Evolutionary conservation across 257 asterid genomes (phyloP).

Genomic region (Marsdenia floribunda): DNA sequence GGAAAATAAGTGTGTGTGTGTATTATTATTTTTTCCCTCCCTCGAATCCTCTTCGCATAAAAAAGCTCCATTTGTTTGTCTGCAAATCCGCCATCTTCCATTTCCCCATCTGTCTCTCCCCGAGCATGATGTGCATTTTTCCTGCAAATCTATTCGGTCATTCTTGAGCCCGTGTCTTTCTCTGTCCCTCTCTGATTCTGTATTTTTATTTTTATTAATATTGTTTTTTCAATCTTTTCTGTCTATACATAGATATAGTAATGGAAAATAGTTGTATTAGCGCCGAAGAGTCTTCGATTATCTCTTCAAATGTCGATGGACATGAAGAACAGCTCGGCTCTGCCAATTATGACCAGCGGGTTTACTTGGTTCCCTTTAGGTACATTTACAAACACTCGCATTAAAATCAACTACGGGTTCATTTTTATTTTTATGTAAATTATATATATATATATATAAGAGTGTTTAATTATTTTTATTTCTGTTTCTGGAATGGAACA

Average conservation of each 20-base stretch:
- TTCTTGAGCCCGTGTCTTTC: conserved; percentile 49
- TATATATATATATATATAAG: no score
- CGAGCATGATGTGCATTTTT: conserved; percentile 30
- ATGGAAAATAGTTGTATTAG: conserved; percentile 5
- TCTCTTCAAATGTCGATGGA: conserved; percentile 15
- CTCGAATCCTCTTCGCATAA: conserved; percentile 22
- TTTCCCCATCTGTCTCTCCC: conserved; percentile 23
- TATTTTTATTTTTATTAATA: not conserved
- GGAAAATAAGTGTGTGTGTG: not conserved
- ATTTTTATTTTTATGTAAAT: no score
- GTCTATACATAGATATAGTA: conserved; percentile 20
- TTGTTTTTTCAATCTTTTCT: conserved; percentile 8
- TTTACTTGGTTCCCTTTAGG: conserved; percentile 89
- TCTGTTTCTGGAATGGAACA: not conserved
- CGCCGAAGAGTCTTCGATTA: conserved; percentile 37
- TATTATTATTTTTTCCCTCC: conserved; percentile 10
- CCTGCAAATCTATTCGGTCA: conserved; percentile 69
- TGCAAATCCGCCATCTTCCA: conserved; percentile 51
- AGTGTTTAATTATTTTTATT: not conserved
- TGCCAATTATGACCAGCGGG: conserved; percentile 60
- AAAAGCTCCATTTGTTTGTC: conserved; percentile 40
- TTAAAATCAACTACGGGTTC: not conserved
- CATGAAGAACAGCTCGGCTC: conserved; percentile 40
- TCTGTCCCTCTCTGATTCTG: conserved; percentile 13
- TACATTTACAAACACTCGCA: conserved; percentile 13